A percentile compares a stretch with the other conserved stretches of the same genome.
phyloP scores from a whole-genome alignment of 345 rosid genomes.

The Camelina sativa region DNA sequence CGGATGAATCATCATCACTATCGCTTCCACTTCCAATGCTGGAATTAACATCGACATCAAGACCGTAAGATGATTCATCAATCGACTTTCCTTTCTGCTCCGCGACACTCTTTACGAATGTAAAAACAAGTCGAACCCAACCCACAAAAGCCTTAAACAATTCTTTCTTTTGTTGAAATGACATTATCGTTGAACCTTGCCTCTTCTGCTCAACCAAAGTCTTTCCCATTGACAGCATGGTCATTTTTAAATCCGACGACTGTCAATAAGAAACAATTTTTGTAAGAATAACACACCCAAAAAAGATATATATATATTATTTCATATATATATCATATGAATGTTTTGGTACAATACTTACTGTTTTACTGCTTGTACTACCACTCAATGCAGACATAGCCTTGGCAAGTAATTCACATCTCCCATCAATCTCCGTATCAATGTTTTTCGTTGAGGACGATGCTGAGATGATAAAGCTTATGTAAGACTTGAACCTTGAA shows the following conservation, averaged over 20 bases:
- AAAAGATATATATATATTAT: too few species aligned
- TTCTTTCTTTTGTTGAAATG: slow-evolving; percentile 3
- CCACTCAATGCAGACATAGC: not conserved
- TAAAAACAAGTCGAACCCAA: slow-evolving; percentile 21
- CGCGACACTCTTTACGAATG: not conserved
- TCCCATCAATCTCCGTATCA: not conserved
- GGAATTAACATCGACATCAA: slow-evolving; percentile 33
- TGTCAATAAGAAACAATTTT: not conserved
- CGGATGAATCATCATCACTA: not conserved
- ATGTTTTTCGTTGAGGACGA: not conserved
- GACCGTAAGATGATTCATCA: slow-evolving; percentile 29
- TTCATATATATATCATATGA: not conserved
- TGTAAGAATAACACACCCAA: not conserved
- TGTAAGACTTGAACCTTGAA: not conserved
- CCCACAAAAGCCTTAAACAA: slow-evolving; percentile 20
- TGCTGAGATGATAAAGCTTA: not conserved
- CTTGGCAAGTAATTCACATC: slow-evolving; percentile 2
- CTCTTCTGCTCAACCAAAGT: slow-evolving; percentile 34
- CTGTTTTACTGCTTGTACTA: not conserved
- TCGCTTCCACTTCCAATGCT: not conserved
- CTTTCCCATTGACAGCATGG: slow-evolving; percentile 37
- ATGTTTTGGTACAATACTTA: not conserved
- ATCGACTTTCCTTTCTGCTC: slow-evolving; percentile 20
- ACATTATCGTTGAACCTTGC: slow-evolving; percentile 9
- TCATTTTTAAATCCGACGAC: not conserved